Conservation (phyloP, 208 protist genomes). For the Leishmania aethiopica region DNA sequence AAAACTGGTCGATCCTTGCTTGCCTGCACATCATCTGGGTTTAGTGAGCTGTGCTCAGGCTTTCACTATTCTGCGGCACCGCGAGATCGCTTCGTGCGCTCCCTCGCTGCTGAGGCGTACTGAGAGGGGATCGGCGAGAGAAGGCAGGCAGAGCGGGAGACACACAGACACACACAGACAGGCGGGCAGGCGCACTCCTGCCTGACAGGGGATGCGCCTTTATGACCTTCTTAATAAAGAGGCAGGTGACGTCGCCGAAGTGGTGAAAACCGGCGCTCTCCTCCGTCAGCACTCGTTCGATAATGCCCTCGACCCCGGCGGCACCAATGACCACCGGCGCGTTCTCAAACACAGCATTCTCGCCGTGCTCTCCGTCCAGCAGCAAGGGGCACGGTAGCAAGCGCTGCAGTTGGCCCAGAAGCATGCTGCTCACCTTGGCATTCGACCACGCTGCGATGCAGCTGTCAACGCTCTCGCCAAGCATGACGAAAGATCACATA, state of each 20-base stretch:
- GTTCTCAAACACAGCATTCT: constrained; percentile 44
- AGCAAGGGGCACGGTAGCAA: constrained; percentile 52
- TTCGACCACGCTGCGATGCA: constrained; percentile 53
- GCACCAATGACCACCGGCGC: constrained; percentile 43
- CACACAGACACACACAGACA: not conserved
- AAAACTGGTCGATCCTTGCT: not conserved
- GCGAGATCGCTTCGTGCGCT: not conserved
- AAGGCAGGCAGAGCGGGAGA: not conserved
- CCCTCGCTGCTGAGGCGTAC: not conserved
- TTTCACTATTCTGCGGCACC: not conserved
- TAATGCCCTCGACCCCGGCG: constrained; percentile 38
- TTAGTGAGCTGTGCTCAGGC: not conserved
- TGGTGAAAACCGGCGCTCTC: constrained; percentile 42
- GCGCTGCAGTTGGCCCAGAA: constrained; percentile 42
- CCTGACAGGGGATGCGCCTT: constrained; percentile 27
- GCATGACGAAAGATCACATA: constrained; percentile 54
- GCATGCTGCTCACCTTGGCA: constrained; percentile 37
- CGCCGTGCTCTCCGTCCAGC: constrained; percentile 46
- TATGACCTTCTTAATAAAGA: constrained; percentile 34
- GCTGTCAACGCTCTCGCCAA: constrained; percentile 57
- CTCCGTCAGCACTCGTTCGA: constrained; percentile 46
- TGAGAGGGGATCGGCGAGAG: not conserved
- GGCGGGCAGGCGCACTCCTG: not conserved
- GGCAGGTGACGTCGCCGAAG: constrained; percentile 42
- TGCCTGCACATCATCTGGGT: not conserved